phyloP scores from a whole-genome alignment of 148 eudicot species.

The Fagopyrum tataricum region DNA sequence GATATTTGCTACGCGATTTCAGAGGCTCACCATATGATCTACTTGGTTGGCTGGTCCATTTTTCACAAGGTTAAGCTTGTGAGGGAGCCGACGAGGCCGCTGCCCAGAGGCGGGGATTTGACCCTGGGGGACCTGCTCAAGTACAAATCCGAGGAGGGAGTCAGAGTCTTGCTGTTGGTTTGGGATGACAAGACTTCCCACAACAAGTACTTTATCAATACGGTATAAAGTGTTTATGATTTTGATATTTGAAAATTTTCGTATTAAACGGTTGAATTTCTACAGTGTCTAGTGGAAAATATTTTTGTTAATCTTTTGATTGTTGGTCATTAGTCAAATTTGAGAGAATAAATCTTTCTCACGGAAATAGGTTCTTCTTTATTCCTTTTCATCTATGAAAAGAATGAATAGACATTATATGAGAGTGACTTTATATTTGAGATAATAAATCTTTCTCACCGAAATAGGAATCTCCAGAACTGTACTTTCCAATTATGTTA shows the following conservation, averaged over 20 bases:
- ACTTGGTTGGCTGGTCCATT: constrained; percentile 89
- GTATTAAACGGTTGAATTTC: not conserved
- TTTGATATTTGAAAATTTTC: not conserved
- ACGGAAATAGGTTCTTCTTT: too few species aligned
- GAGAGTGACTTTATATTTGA: too few species aligned
- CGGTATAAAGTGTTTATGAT: constrained; percentile 30
- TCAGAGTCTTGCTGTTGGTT: constrained; percentile 72
- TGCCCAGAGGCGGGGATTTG: constrained; percentile 88
- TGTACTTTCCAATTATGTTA: too few species aligned
- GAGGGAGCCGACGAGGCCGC: constrained; percentile 74
- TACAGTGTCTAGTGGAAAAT: not conserved
- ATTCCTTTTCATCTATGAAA: too few species aligned
- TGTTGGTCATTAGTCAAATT: not conserved
- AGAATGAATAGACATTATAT: too few species aligned
- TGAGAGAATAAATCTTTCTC: too few species aligned
- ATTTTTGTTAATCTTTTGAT: not conserved
- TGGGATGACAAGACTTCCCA: constrained; percentile 99
- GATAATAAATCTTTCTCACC: too few species aligned
- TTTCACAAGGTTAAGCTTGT: constrained; percentile 70
- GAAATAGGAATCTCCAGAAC: too few species aligned
- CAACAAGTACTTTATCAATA: constrained; percentile 48
- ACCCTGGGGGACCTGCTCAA: constrained; percentile 78
- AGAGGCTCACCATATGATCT: constrained; percentile 87
- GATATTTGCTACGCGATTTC: constrained; percentile 77
- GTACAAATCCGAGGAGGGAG: constrained; percentile 98